A percentile compares a stretch with the other conserved stretches of the same genome.
These are phyloP conservation scores for Quercus berberidifolia DNA, from an alignment of 306 rosid species.

Conservation along the genomic window DNA sequence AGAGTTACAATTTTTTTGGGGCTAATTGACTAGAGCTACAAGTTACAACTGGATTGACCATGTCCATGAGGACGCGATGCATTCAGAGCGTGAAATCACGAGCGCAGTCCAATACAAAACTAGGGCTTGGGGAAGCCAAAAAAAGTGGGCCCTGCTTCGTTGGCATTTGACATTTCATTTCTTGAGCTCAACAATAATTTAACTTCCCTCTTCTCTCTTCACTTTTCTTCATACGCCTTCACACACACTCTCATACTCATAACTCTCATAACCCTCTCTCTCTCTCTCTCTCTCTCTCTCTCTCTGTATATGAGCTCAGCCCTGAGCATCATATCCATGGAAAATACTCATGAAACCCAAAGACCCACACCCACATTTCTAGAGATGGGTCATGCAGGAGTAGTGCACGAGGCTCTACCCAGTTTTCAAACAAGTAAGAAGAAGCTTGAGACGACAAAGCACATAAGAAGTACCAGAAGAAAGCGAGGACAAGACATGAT, in stretches of 20 bases:
- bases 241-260: not conserved
- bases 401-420: constrained; percentile 29
- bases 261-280: not conserved
- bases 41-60: no score
- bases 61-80: constrained; percentile 15
- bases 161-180: constrained; percentile 78
- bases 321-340: constrained; percentile 21
- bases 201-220: constrained; percentile 19
- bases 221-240: not conserved
- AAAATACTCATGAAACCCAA: constrained; percentile 17
- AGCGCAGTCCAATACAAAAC: constrained; percentile 21
- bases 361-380: constrained; percentile 35
- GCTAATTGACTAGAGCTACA: no score
- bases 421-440: constrained; percentile 13
- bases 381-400: not conserved
- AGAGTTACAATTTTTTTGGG: no score
- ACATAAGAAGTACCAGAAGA: not conserved
- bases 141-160: constrained; percentile 76
- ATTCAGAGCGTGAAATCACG: constrained; percentile 25
- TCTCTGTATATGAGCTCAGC: not conserved
- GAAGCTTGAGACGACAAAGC: not conserved
- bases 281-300: not conserved
- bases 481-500: not conserved
- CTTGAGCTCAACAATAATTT: constrained; percentile 61
- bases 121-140: constrained; percentile 40